A percentile compares a stretch with the other conserved stretches of the same genome.
phyloP scores from a whole-genome alignment of 176 grass and related monocot species.

The Bromus sterilis region DNA sequence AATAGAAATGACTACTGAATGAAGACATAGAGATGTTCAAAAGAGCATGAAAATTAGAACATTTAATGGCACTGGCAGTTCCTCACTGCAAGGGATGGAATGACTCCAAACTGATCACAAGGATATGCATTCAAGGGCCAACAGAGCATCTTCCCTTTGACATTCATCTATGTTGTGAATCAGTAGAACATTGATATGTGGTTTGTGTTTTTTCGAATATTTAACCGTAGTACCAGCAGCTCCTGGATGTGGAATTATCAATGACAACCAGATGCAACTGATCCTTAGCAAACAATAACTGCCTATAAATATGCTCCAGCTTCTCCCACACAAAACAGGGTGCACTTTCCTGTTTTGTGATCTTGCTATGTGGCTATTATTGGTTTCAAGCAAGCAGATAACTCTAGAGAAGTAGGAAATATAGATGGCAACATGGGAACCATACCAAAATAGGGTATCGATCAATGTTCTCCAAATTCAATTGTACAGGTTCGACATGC shows the following conservation, averaged over 20 bases:
- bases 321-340: background rate
- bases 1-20: background rate
- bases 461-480: background rate
- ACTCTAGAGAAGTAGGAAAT: background rate
- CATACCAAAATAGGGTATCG: background rate
- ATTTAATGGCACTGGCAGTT: background rate
- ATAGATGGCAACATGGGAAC: background rate
- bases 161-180: background rate
- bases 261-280: background rate
- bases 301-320: background rate
- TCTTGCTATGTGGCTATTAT: background rate
- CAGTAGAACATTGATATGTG: background rate
- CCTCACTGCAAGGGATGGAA: background rate
- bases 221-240: background rate
- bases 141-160: background rate
- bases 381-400: background rate
- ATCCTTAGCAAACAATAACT: background rate
- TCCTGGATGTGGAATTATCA: background rate
- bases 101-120: background rate
- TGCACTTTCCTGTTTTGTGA: background rate
- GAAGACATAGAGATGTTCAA: background rate
- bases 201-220: background rate
- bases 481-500: background rate
- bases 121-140: background rate
- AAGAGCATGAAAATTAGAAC: constrained; percentile 1